Base-by-base conservation (phyloP, 257 asterid species). In the Ocimum tenuiflorum region DNA sequence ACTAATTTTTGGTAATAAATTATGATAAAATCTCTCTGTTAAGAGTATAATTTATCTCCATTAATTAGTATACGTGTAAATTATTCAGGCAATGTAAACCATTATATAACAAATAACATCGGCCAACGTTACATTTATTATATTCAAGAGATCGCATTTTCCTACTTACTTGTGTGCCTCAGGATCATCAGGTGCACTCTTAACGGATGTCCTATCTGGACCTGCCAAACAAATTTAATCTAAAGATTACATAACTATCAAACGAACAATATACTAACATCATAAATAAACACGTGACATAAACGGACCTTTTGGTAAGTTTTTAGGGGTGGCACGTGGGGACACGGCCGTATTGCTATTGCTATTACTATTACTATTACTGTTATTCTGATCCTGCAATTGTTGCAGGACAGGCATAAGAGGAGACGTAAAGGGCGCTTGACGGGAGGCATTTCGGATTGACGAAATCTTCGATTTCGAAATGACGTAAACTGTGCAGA, bases 401-500 rank as follows among this genome's bases (percentile, higher is more conserved):
- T 72, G 78, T 8, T 75, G 77, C 49, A 86, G 71, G 33, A 76
- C 82, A 8, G 55, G 13, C 53, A 65, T 12, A 23, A 86, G 87
- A 6, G 89, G 87, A 24, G 94, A 86, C 18, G 70, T 38, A 50
- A 81, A 86, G 17, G 94, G 88, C 3, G 89, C 86, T n/a, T 63
- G 69, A 0, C 94, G 87, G 38, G 80, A 73, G 23, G 89, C 83
- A 14, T 81, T 83, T 45, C 80, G 54, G 22, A 86, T 80, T 3
- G 86, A 73, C 0, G 89, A 79, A 10, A 86, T 73, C 67, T 83
- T 86, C 1, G 80, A 17, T 60, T 83, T 86, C 5, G 89, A 83
- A 63, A 83, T 83, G 7, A 83, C 86, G 17, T 79, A 83, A 54
- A 86, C 86, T 1, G 89, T 81, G 72, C 94, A 86, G 73, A 86